Evolutionary conservation across 495 filamentous ascomycete genomes (phyloP), one percentile per base, ranked within the genome.

Genomic region (Tuber brumale): DNA sequence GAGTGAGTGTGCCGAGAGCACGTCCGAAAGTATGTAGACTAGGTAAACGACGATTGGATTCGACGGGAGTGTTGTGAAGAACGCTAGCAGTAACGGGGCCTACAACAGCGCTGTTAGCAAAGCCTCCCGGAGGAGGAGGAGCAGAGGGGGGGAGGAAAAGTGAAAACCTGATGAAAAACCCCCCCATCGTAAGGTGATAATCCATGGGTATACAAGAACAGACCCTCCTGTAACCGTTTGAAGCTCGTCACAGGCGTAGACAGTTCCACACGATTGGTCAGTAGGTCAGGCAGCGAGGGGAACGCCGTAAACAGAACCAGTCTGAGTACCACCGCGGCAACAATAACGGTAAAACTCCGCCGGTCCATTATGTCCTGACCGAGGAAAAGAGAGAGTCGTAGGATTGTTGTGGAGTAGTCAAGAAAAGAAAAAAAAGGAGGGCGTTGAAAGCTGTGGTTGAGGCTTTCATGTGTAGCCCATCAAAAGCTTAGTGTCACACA

Each of bases 171-270:
- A 86, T 99, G 94, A 85, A 93, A 99, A 83, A 98, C 93, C 76
- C 95, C 95, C 75, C 95, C 95, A 84, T 99, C 94, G 84, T 98
- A 99, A 0, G 95, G 95, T 71, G 94, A 97, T 41, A 97, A 93
- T 87, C 97, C 95, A 81, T 94, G 93, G 73, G 91, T 94, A 82
- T 98, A 97, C 6, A 99, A 90, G 82, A 97, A 98, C 70, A 99
- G 86, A 43, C 95, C 95, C 86, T 99, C 95, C 85, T 97, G 94
- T 72, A 99, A 94, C 89, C 96, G 90, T 86, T 97, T 99, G 89
- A 97, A 99, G 88, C 95, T 97, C 75, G 92, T 97, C 41, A 98
- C 92, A 27, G 95, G 94, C 4, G 95, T 99, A 41, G 95, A 97
- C 76, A 99, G 90, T 87, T 99, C 95, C 76, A 97, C 95, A 83